Evolutionary conservation across 495 filamentous ascomycete species (phyloP).

Genomic region (Penicillium angulare): DNA sequence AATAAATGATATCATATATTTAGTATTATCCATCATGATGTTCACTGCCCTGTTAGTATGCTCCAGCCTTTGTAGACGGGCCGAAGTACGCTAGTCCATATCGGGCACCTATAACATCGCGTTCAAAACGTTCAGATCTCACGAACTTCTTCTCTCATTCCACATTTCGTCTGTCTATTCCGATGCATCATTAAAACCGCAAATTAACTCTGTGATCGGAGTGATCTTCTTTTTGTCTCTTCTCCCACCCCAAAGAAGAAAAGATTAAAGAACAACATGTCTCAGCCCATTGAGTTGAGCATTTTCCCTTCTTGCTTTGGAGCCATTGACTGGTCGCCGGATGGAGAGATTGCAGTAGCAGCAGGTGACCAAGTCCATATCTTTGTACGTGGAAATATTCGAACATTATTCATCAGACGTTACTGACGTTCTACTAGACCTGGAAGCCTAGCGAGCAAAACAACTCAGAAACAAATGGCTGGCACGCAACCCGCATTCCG

Average conservation of each 20-base stretch:
- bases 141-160: background rate
- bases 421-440: conserved; percentile 20
- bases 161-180: background rate
- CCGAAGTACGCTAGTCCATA: conserved; percentile 23
- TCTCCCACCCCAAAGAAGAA: too few species aligned
- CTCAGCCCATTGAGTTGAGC: conserved; percentile 32
- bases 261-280: conserved; percentile 20
- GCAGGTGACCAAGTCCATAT: conserved; percentile 58
- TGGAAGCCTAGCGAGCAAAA: conserved; percentile 12
- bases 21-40: background rate
- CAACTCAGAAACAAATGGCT: conserved; percentile 19
- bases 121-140: too few species aligned
- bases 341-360: conserved; percentile 60
- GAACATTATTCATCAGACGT: background rate
- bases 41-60: too few species aligned
- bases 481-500: conserved; percentile 41
- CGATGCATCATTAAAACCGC: too few species aligned
- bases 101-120: conserved; percentile 4
- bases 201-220: too few species aligned
- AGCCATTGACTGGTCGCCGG: conserved; percentile 60
- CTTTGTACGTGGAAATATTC: conserved; percentile 33
- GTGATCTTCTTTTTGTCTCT: too few species aligned
- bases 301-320: conserved; percentile 44
- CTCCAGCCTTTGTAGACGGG: background rate
- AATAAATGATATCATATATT: too few species aligned